These are phyloP conservation scores for Apiotrichum gracile DNA, from an alignment of 1,284 basidiomycete species.

Conservation along the genomic window DNA sequence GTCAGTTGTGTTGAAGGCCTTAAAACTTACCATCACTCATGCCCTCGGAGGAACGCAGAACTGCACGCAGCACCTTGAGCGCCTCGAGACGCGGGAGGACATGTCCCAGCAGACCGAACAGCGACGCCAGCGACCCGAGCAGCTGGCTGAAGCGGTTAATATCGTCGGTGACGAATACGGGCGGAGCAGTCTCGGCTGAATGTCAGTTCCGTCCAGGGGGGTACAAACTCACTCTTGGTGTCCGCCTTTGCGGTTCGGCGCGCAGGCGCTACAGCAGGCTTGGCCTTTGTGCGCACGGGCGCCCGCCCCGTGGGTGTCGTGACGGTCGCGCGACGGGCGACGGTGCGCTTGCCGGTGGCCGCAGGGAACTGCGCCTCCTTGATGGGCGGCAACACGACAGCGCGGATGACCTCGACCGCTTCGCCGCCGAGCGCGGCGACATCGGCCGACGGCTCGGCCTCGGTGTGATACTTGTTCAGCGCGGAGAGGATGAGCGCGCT, in stretches of 20 bases:
- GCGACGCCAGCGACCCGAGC: constrained; percentile 48
- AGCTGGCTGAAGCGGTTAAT: constrained; percentile 52
- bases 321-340: background rate
- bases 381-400: constrained; percentile 21
- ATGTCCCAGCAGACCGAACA: constrained; percentile 62
- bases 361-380: background rate
- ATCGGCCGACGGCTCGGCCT: constrained; percentile 11
- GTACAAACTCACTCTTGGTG: background rate
- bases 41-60: constrained; percentile 53
- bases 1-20: background rate
- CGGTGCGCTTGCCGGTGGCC: background rate
- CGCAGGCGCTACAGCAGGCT: background rate
- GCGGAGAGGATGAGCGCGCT: constrained; percentile 19
- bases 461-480: constrained; percentile 27
- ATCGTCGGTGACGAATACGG: constrained; percentile 48
- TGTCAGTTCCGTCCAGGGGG: too few relatives aligned
- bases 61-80: constrained; percentile 53
- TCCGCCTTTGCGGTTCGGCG: background rate
- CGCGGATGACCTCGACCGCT: constrained; percentile 22
- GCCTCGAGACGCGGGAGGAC: constrained; percentile 50
- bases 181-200: background rate
- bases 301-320: background rate
- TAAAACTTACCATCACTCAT: constrained; percentile 22
- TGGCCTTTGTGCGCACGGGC: background rate
- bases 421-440: constrained; percentile 15